Conservation (phyloP, 2,329 filamentous ascomycete genomes). For the Drechslerella stenobrocha region DNA sequence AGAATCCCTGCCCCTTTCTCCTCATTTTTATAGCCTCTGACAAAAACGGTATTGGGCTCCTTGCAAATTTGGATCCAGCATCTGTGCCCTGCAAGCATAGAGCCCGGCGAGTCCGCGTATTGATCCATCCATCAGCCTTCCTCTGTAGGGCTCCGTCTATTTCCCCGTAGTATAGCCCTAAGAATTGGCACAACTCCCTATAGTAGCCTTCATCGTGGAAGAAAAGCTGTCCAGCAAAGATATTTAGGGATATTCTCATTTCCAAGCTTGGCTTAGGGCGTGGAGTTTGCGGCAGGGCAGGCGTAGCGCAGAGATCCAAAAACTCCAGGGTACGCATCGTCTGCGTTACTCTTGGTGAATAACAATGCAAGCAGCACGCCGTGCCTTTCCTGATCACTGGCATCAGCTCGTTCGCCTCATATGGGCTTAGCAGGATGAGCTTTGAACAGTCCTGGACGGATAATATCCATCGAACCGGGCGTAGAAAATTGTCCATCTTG, state of each 20-base stretch:
- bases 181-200: conserved; percentile 60
- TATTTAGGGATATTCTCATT: conserved; percentile 58
- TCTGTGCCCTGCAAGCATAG: conserved; percentile 6
- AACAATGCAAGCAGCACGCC: conserved; percentile 60
- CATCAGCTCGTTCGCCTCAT: conserved; percentile 63
- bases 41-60: conserved; percentile 57
- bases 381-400: conserved; percentile 54
- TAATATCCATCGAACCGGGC: conserved; percentile 56
- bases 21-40: conserved; percentile 55
- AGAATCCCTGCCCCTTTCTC: conserved; percentile 56
- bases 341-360: conserved; percentile 59
- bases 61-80: conserved; percentile 52
- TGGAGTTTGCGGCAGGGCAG: conserved; percentile 52
- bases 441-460: neutral
- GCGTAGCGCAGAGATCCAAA: conserved; percentile 56
- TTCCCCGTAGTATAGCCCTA: conserved; percentile 59
- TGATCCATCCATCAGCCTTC: conserved; percentile 37
- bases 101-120: conserved; percentile 10
- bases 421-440: conserved; percentile 62
- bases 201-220: conserved; percentile 62
- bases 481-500: conserved; percentile 59
- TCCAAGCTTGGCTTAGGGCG: neutral
- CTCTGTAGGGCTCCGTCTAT: neutral
- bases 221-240: conserved; percentile 71
- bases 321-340: conserved; percentile 50